Percentiles rank a stretch among this genome's conserved stretches.
phyloP scores from a whole-genome alignment of 768 basidiomycete species.

The Boletus tomentosulus region DNA sequence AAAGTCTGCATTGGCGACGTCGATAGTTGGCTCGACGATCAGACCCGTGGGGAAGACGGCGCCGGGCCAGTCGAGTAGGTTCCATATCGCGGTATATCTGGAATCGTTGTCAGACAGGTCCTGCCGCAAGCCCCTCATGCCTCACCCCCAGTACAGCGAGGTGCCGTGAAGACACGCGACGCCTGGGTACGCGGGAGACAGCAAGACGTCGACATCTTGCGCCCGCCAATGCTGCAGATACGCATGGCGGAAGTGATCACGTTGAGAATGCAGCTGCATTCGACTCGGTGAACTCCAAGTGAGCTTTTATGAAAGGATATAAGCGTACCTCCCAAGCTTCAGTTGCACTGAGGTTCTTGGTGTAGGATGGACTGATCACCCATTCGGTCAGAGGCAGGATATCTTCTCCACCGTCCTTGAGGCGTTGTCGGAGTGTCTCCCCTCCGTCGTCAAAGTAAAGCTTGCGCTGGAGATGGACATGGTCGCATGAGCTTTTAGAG shows the following conservation, averaged over 20 bases:
- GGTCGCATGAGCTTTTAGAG: neutral
- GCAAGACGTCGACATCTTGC: conserved; percentile 37
- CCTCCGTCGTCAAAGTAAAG: conserved; percentile 41
- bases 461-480: conserved; percentile 21
- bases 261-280: conserved; percentile 24
- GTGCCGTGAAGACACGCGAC: conserved; percentile 38
- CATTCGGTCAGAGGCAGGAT: conserved; percentile 36
- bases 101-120: neutral
- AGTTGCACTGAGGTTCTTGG: conserved; percentile 21
- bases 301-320: neutral
- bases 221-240: conserved; percentile 37
- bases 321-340: conserved; percentile 29
- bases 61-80: conserved; percentile 42
- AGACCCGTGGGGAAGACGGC: conserved; percentile 44
- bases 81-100: conserved; percentile 41
- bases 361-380: conserved; percentile 27
- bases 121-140: neutral
- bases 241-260: conserved; percentile 33
- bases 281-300: conserved; percentile 4
- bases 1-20: conserved; percentile 11
- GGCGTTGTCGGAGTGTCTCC: conserved; percentile 16
- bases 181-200: conserved; percentile 34
- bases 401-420: conserved; percentile 32
- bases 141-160: conserved; percentile 32
- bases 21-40: conserved; percentile 22